These are phyloP conservation scores for Ophiostoma sp. DNA, from an alignment of 2,329 filamentous ascomycete genomes.

Conservation along the genomic window DNA sequence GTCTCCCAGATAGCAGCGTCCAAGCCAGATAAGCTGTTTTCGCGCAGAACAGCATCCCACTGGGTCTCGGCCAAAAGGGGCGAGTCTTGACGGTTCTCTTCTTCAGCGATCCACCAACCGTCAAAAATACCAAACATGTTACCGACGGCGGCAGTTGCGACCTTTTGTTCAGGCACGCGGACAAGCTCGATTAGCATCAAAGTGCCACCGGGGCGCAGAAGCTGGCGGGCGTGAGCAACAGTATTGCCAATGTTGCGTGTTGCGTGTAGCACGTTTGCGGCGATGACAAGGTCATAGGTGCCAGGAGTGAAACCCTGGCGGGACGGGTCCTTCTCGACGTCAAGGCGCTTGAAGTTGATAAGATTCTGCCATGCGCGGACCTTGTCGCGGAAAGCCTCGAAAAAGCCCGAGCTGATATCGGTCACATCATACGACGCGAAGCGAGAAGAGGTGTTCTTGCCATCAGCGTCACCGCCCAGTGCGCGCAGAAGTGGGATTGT, in stretches of 20 bases:
- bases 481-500: conserved; percentile 29
- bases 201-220: conserved; percentile 31
- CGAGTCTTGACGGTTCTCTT: conserved; percentile 25
- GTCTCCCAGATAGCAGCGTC: conserved; percentile 27
- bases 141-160: conserved; percentile 24
- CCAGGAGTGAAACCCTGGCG: conserved; percentile 34
- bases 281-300: conserved; percentile 36
- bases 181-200: conserved; percentile 27
- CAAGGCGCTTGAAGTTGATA: conserved; percentile 26
- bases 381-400: conserved; percentile 34
- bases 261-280: conserved; percentile 35
- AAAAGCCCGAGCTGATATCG: conserved; percentile 39
- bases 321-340: conserved; percentile 33
- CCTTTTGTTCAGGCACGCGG: conserved; percentile 24
- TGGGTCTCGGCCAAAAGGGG: conserved; percentile 25
- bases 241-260: conserved; percentile 30
- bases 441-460: conserved; percentile 13
- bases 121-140: conserved; percentile 28
- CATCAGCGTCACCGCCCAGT: conserved; percentile 21
- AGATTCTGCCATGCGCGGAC: conserved; percentile 29
- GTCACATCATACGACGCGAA: conserved; percentile 39
- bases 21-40: conserved; percentile 26
- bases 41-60: conserved; percentile 26
- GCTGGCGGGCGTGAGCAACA: conserved; percentile 26
- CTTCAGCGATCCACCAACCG: conserved; percentile 28